Evolutionary conservation across 2,329 filamentous ascomycete genomes (phyloP), one percentile per base, ranked within the genome.

Genomic region (Aspergillus sojae): DNA sequence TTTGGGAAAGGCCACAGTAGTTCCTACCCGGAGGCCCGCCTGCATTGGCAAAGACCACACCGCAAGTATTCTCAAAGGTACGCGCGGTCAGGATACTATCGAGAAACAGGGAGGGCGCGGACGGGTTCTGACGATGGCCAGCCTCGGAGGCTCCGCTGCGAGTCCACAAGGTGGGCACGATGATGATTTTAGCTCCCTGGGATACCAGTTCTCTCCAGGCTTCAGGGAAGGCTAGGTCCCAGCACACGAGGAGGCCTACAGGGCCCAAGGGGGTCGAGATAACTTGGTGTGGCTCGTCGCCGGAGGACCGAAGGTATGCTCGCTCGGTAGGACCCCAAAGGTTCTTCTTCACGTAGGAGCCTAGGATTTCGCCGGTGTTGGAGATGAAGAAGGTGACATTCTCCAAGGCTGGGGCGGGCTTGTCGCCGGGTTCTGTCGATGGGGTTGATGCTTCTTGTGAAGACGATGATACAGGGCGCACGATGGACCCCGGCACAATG

Each of bases 191-290:
- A 0, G 84, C 84, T 4, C 84, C 84, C 41, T 82, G 75, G 0
- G 77, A 72, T 19, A 86, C 83, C 63, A 86, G 75, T 63, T 85
- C 83, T 7, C 84, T 73, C 67, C 84, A 86, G 0, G 84, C 84
- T 71, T 86, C 85, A 0, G 85, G 84, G 62, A 86, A 86, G 0
- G 84, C 84, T 1, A 87, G 73, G 62, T 86, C 85, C 84, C 84
- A 86, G 74, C 85, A 87, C 14, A 86, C 81, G 16, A 87, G 76
- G 68, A 86, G 69, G 0, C 84, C 84, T 9, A 86, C 80, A 59
- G 80, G 82, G 0, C 84, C 84, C 5, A 86, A 69, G 0, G 84
- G 84, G 3, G 84, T 86, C 30, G n/a, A n/a, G 16, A 63, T 57
- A 41, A 63, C 57, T 7, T 10, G 23, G 32, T 63, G 61, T 0